A percentile compares a stretch with the other conserved stretches of the same genome.
Conservation (phyloP, 1,284 basidiomycete species). For the Paramarasmius palmivorus region DNA sequence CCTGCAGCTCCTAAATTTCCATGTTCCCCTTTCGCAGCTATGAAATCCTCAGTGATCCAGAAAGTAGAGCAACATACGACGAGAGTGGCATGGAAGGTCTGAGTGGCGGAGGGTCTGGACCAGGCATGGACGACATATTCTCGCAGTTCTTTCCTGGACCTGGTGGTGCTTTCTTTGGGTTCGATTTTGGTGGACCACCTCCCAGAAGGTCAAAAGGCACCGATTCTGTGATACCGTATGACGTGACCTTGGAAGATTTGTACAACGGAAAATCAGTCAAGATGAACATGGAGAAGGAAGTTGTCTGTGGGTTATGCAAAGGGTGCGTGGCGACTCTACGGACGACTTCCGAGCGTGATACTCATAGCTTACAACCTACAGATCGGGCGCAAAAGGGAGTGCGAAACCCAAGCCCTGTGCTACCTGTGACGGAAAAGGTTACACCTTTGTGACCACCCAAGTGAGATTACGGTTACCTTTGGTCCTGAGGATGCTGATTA, state of each 20-base stretch:
- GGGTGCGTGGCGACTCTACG: slow-evolving; percentile 55
- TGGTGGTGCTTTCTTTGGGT: slow-evolving; percentile 48
- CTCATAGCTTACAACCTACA: slow-evolving; percentile 27
- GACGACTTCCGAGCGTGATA: not conserved
- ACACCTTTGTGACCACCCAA: slow-evolving; percentile 62
- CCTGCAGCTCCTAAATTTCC: slow-evolving; percentile 7
- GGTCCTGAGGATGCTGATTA: not conserved
- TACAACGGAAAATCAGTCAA: slow-evolving; percentile 91
- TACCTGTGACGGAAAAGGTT: slow-evolving; percentile 85
- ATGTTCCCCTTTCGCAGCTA: slow-evolving; percentile 58
- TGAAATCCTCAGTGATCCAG: slow-evolving; percentile 80
- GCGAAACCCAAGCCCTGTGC: slow-evolving; percentile 82
- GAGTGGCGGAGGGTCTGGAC: slow-evolving; percentile 42
- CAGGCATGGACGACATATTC: slow-evolving; percentile 73
- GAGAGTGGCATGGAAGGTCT: slow-evolving; percentile 74
- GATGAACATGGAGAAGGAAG: slow-evolving; percentile 87
- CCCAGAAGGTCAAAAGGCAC: slow-evolving; percentile 54
- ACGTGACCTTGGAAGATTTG: slow-evolving; percentile 89
- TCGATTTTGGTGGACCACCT: slow-evolving; percentile 52
- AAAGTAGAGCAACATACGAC: slow-evolving; percentile 83
- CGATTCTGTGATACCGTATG: slow-evolving; percentile 79
- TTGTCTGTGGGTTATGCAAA: slow-evolving; percentile 78
- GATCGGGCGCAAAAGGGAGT: slow-evolving; percentile 78
- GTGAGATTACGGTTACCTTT: slow-evolving; percentile 30
- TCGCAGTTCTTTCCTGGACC: slow-evolving; percentile 69